Base-by-base conservation (phyloP, 2,329 filamentous ascomycete species). In the Thermothelomyces thermophilus region DNA sequence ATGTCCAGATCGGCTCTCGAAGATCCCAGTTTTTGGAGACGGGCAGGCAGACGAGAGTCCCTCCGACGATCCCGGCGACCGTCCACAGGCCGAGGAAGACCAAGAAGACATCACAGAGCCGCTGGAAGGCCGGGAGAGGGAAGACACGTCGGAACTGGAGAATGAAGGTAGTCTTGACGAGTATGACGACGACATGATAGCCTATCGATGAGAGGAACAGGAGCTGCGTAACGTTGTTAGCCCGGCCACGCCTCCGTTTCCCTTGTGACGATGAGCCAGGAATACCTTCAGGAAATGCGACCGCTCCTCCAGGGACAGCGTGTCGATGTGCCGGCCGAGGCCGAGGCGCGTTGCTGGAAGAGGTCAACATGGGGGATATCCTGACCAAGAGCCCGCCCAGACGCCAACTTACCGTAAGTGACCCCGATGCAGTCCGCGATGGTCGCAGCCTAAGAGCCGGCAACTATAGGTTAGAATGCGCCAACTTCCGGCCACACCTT, bases 141-240 rank as follows among this genome's bases (percentile, higher is more conserved):
- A 69, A 61, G 16, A 66, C 62, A 11, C 66, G 65, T 35, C 67
- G 64, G 41, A 67, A 69, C 50, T 68, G 65, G 6, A 60, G 50
- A 42, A 69, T 54, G 50, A 69, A 68, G 11, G 64, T 62, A 28
- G 67, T 33, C 51, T 68, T 69, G 37, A 67, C 56, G 19, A 64
- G 55, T 42, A 62, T 55, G 19, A 68, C 59, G 10, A 59, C 57
- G 28, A 55, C 40, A 34, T 67, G 66, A 48, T 69, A 69, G 7
- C 49, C 49, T 17, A 47, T 11, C 14, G 49, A 7, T 13, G 43
- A 30, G 24, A 26, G 8, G 33, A 43, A 47, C 6, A 47, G 3
- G 10, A 51, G 10, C 49, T 51, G 26, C 8, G 5, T 1, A n/a
- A 2, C 9, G n/a, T 16, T 22, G 20, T 46, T 7, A 45, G 34